Conservation (phyloP, 345 rosid species). For the Eucalyptus curtisii region DNA sequence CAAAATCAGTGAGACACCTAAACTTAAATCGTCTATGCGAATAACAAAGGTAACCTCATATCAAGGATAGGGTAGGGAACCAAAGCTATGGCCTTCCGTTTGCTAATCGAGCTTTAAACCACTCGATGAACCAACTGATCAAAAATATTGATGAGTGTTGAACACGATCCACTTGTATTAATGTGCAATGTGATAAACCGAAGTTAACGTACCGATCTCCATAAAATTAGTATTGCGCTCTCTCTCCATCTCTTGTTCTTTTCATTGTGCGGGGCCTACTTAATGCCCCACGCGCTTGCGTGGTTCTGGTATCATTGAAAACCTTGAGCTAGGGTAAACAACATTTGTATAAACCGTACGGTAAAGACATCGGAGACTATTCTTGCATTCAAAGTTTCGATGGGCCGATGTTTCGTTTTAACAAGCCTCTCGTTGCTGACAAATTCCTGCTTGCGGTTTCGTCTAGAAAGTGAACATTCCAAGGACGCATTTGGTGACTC, state of each 20-base stretch:
- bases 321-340: neutral
- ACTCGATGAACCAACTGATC: neutral
- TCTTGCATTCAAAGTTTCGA: neutral
- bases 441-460: neutral
- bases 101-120: neutral
- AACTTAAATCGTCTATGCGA: neutral
- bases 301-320: neutral
- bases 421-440: neutral
- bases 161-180: neutral
- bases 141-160: neutral
- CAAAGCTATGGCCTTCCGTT: neutral
- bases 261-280: neutral
- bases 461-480: neutral
- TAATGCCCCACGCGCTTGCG: neutral
- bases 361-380: neutral
- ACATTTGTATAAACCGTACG: neutral
- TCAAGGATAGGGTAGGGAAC: neutral
- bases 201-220: neutral
- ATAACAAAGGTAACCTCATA: neutral
- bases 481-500: neutral
- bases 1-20: neutral
- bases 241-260: neutral
- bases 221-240: neutral
- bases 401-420: neutral
- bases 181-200: neutral